phyloP scores from a whole-genome alignment of 1,284 basidiomycete genomes.

The Marasmius sp. region DNA sequence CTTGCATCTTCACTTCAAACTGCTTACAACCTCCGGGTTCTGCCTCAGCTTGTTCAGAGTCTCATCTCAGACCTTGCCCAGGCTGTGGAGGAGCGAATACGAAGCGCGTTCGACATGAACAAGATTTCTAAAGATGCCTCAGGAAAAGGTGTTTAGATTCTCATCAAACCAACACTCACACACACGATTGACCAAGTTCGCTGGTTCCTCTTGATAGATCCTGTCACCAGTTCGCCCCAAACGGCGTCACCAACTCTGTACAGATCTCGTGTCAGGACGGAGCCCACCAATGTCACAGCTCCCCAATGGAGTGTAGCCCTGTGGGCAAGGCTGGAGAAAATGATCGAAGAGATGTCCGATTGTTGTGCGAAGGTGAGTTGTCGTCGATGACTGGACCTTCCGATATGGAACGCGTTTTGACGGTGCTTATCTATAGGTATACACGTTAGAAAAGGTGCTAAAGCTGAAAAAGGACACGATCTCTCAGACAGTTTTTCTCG shows the following conservation, averaged over 20 bases:
- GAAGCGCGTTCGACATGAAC: constrained; percentile 81
- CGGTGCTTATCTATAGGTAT: constrained; percentile 56
- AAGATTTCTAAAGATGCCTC: constrained; percentile 83
- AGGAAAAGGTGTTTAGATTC: constrained; percentile 59
- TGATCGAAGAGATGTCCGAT: constrained; percentile 87
- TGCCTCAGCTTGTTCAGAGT: constrained; percentile 82
- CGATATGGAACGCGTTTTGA: background rate
- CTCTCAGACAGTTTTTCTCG: constrained; percentile 80
- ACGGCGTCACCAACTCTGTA: constrained; percentile 52
- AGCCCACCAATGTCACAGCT: constrained; percentile 80
- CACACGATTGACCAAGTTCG: constrained; percentile 1
- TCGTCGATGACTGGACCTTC: background rate
- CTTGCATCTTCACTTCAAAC: constrained; percentile 93
- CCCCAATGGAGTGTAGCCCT: constrained; percentile 81
- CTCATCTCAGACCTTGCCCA: constrained; percentile 83
- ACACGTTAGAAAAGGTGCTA: constrained; percentile 92
- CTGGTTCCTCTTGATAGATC: constrained; percentile 31
- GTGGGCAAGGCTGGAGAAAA: constrained; percentile 80
- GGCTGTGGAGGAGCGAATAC: constrained; percentile 80
- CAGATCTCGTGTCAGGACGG: constrained; percentile 79
- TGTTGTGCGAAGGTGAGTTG: constrained; percentile 82
- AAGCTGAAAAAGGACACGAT: constrained; percentile 82
- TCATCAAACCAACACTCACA: background rate
- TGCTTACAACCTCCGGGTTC: constrained; percentile 86
- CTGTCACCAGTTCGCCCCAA: constrained; percentile 30